A percentile compares a stretch with the other conserved stretches of the same genome.
Evolutionary conservation across 805 yeast genomes (phyloP).

Genomic region (Hanseniaspora valbyensis): DNA sequence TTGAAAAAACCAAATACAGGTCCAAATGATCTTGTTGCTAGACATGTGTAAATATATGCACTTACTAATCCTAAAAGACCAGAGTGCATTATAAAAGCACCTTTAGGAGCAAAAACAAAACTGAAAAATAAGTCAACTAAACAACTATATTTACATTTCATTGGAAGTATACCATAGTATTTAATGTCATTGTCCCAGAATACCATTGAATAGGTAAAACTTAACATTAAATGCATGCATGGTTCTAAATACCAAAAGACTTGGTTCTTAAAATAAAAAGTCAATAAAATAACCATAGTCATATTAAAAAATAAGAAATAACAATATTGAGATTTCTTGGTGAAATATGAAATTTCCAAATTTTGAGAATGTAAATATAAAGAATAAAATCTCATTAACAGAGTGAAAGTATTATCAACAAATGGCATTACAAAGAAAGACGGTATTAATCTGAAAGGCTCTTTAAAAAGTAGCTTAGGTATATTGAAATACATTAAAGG

Average conservation of each 20-base stretch:
- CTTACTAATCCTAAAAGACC: slow-evolving; percentile 42
- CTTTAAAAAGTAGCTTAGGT: not conserved
- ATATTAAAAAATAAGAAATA: slow-evolving; percentile 14
- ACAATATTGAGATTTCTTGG: not conserved
- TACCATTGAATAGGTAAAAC: slow-evolving; percentile 52
- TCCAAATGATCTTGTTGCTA: slow-evolving; percentile 47
- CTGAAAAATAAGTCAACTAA: slow-evolving; percentile 30
- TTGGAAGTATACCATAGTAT: slow-evolving; percentile 44
- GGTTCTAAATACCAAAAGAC: slow-evolving; percentile 11
- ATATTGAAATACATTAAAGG: not conserved
- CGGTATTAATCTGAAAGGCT: slow-evolving; percentile 1
- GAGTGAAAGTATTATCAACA: not conserved
- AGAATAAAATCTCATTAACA: slow-evolving; percentile 3
- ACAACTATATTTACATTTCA: slow-evolving; percentile 46
- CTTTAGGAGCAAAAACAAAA: slow-evolving; percentile 36
- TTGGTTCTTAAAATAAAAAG: slow-evolving; percentile 4
- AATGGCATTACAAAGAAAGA: slow-evolving; percentile 5
- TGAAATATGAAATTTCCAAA: slow-evolving; percentile 10
- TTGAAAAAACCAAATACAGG: slow-evolving; percentile 33
- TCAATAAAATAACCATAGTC: not conserved
- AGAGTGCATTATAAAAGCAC: slow-evolving; percentile 33
- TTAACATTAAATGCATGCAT: slow-evolving; percentile 26
- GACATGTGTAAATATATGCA: slow-evolving; percentile 51
- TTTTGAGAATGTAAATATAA: slow-evolving; percentile 11
- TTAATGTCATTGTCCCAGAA: slow-evolving; percentile 43